phyloP scores from a whole-genome alignment of 2,329 filamentous ascomycete genomes.

The Colletotrichum cuscutae region DNA sequence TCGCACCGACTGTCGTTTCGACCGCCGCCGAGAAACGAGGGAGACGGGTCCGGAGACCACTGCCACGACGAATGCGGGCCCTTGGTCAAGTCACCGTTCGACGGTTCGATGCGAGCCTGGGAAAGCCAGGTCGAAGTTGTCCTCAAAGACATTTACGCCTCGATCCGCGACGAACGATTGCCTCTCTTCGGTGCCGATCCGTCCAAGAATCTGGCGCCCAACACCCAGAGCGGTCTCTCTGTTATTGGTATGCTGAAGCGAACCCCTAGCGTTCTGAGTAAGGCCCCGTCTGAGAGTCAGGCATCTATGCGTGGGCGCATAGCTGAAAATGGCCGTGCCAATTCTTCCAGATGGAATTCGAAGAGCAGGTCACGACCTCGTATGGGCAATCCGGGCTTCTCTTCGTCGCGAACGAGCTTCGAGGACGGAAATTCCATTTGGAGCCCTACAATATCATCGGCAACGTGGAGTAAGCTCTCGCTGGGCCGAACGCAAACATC shows the following conservation, averaged over 20 bases:
- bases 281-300: conserved; percentile 85
- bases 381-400: conserved; percentile 80
- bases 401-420: conserved; percentile 92
- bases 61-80: conserved; percentile 72
- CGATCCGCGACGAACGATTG: conserved; percentile 87
- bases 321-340: conserved; percentile 63
- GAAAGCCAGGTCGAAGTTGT: conserved; percentile 90
- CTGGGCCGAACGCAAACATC: conserved; percentile 90
- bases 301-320: conserved; percentile 77
- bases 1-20: conserved; percentile 61
- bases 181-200: conserved; percentile 81
- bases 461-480: conserved; percentile 95
- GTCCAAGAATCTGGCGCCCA: conserved; percentile 51
- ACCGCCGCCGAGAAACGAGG: conserved; percentile 57
- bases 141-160: conserved; percentile 89
- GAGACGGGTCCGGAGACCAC: conserved; percentile 44
- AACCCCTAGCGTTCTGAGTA: conserved; percentile 91
- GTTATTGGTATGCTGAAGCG: conserved; percentile 83
- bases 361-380: conserved; percentile 87
- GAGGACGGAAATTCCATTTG: conserved; percentile 91
- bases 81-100: conserved; percentile 81
- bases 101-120: conserved; percentile 82
- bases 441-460: conserved; percentile 87
- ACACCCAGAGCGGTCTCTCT: conserved; percentile 73
- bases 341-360: conserved; percentile 79